Conservation (phyloP, 495 filamentous ascomycete species). For the Aspergillus leporis region DNA sequence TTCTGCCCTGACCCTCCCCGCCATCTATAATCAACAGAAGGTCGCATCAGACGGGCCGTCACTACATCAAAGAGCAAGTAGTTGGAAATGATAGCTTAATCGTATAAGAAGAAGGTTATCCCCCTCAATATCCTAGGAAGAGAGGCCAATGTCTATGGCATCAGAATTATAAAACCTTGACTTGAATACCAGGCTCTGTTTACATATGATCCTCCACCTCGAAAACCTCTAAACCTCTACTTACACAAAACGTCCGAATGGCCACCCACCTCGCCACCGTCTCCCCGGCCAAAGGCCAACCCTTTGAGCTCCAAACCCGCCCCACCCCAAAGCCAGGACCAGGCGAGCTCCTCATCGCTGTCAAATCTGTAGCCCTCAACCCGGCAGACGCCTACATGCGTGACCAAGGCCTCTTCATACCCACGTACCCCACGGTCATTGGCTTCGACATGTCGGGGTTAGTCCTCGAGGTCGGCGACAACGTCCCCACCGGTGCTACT, state of each 20-base stretch:
- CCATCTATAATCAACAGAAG: too few species aligned
- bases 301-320: constrained; percentile 35
- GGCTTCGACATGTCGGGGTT: constrained; percentile 50
- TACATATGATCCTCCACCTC: too few species aligned
- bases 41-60: too few species aligned
- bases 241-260: constrained; percentile 23
- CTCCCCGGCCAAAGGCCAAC: constrained; percentile 29
- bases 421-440: constrained; percentile 43
- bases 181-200: constrained; percentile 1
- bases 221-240: neutral
- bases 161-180: neutral
- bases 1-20: too few species aligned
- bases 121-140: too few species aligned
- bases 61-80: too few species aligned
- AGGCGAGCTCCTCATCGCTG: constrained; percentile 48
- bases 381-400: constrained; percentile 43
- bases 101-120: too few species aligned
- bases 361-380: constrained; percentile 53
- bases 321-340: constrained; percentile 46
- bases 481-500: constrained; percentile 31
- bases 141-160: too few species aligned
- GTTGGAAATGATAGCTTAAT: too few species aligned
- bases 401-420: constrained; percentile 40
- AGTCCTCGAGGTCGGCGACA: constrained; percentile 43
- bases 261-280: constrained; percentile 45